phyloP scores from a whole-genome alignment of 2,329 filamentous ascomycete genomes.

The Aureobasidium mangrovei region DNA sequence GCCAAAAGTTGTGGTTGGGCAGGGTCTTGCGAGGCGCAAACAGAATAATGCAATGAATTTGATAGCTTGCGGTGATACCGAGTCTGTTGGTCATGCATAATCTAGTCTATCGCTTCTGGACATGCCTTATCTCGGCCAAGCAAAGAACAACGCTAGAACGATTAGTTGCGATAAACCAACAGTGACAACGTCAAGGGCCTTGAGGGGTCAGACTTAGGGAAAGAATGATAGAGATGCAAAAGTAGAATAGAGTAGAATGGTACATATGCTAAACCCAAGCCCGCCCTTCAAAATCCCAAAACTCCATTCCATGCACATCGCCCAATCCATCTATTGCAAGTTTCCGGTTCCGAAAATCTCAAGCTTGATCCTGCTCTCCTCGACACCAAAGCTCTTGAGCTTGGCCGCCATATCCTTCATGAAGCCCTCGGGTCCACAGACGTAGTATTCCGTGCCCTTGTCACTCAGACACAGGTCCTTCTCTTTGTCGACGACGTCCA shows the following conservation, averaged over 20 bases:
- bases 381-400: constrained; percentile 49
- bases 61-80: no score
- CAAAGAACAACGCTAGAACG: background rate
- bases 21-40: background rate
- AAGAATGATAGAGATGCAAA: no score
- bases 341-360: constrained; percentile 34
- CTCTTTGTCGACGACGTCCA: constrained; percentile 47
- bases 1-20: background rate
- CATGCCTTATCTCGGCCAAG: constrained; percentile 5
- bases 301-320: no score
- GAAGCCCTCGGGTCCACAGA: constrained; percentile 63
- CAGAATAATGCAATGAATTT: background rate
- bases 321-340: background rate
- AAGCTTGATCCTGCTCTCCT: constrained; percentile 50
- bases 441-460: constrained; percentile 53
- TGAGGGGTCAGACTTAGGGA: no score
- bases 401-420: constrained; percentile 53
- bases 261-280: no score
- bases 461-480: constrained; percentile 49
- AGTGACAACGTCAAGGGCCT: no score
- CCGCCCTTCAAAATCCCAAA: no score
- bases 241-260: no score
- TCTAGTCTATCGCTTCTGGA: background rate
- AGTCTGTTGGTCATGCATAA: background rate
- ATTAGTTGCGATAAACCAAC: no score